Conservation (phyloP, 78 protist genomes). For the Monocercomonoides exilis region DNA sequence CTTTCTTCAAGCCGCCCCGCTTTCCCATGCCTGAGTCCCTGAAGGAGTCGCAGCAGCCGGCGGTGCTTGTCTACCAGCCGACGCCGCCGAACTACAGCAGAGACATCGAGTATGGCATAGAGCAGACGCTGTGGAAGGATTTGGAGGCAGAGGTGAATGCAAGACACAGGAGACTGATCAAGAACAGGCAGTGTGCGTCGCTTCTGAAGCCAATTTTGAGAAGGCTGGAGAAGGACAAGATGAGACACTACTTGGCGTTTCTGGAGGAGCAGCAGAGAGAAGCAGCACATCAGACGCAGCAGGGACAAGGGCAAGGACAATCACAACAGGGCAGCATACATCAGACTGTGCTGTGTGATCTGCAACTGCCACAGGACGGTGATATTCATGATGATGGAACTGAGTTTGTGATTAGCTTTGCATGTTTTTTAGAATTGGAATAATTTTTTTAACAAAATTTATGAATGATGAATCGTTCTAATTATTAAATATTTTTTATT, state of each 20-base stretch:
- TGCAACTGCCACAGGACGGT: neutral
- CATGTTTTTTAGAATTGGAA: no score
- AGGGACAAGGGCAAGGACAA: neutral
- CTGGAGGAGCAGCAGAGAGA: neutral
- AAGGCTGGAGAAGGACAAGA: neutral
- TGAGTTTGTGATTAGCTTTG: no score
- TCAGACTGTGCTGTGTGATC: neutral
- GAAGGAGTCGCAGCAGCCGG: neutral
- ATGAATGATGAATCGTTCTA: no score
- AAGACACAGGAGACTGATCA: neutral
- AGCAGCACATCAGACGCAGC: neutral
- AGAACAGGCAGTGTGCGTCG: neutral
- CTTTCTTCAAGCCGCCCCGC: neutral
- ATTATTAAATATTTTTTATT: no score
- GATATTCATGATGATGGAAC: neutral
- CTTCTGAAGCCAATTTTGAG: neutral
- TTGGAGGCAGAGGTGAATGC: neutral
- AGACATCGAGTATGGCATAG: neutral
- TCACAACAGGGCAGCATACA: neutral
- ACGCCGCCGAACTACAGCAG: neutral
- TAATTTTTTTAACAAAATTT: no score
- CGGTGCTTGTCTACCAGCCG: neutral
- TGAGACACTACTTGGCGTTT: neutral
- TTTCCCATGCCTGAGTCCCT: neutral
- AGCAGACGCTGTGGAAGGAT: neutral